Evolutionary conservation across 805 yeast species (phyloP), one percentile per base, ranked within the genome.

Genomic region (Yarrowia sp.): DNA sequence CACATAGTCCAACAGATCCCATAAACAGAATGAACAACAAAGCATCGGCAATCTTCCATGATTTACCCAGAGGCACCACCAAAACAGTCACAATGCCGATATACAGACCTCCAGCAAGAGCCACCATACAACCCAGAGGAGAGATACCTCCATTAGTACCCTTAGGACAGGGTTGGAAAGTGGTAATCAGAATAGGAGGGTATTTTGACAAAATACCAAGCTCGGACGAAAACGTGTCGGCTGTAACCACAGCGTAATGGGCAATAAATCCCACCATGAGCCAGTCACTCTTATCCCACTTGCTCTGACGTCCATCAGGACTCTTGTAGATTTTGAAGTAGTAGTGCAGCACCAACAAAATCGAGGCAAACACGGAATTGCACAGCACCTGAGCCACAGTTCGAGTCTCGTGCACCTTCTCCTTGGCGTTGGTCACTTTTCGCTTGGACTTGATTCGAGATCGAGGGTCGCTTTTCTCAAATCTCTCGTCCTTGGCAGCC

Each of bases 91-190:
- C 64, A 0, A 71, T 42, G 28, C 78, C 76, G 28, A 80, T 73
- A 8, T 75, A 65, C 6, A 73, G 69, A 0, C 81, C 75, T 0
- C 82, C 83, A 15, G 67, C 67, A 0, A 71, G 44, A 1, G 80
- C 83, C 14, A 78, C 77, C 1, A 68, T 35, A 10, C 80, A 65
- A 0, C 83, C 83, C 15, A 71, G 65, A 5, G 55, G 68, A 0
- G 82, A 72, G 1, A 80, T 76, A 15, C 82, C 83, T 6, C 83
- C 83, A 69, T 80, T 80, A 10, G 83, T 80, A 10, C 83, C 83
- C 18, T 76, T 77, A 2, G 83, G 82, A 55, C 81, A 80, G 11
- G 72, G 71, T 43, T 72, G 67, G 39, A 80, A 71, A 6, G 79
- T 76, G 7, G 81, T 79, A 64, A 80, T 78, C 36, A 80, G 71